Evolutionary conservation across 495 filamentous ascomycete species (phyloP).

Genomic region (Platismatia glauca): DNA sequence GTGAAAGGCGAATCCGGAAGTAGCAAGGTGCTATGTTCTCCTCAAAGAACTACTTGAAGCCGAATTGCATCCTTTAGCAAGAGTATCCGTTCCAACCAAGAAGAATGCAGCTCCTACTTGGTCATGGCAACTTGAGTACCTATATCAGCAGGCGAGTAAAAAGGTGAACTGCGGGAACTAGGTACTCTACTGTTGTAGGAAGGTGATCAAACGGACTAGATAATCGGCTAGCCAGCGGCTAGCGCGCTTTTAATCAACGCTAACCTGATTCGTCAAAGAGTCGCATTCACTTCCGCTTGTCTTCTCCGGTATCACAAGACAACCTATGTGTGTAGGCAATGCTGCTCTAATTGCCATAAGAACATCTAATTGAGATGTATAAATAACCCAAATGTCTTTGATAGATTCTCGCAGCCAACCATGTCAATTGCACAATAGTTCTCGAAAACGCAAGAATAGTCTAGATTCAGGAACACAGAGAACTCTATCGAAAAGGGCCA

Average conservation of each 20-base stretch:
- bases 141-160: not conserved
- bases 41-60: not conserved
- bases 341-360: not conserved
- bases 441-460: constrained; percentile 24
- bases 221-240: not conserved
- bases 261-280: not conserved
- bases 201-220: not conserved
- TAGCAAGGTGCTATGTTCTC: not conserved
- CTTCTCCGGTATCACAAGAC: not conserved
- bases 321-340: not conserved
- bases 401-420: not conserved
- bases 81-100: not conserved
- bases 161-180: no score
- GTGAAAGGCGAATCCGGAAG: not conserved
- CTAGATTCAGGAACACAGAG: constrained; percentile 8
- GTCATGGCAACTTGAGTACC: not conserved
- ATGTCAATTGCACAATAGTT: constrained; percentile 22
- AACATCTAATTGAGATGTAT: not conserved
- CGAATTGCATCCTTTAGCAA: no score
- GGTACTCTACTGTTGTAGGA: no score
- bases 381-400: not conserved
- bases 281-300: constrained; percentile 2
- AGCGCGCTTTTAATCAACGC: not conserved
- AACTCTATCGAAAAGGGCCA: constrained; percentile 18
- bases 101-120: not conserved